phyloP scores from a whole-genome alignment of 2,329 filamentous ascomycete species.

The Ascosphaera acerosa region DNA sequence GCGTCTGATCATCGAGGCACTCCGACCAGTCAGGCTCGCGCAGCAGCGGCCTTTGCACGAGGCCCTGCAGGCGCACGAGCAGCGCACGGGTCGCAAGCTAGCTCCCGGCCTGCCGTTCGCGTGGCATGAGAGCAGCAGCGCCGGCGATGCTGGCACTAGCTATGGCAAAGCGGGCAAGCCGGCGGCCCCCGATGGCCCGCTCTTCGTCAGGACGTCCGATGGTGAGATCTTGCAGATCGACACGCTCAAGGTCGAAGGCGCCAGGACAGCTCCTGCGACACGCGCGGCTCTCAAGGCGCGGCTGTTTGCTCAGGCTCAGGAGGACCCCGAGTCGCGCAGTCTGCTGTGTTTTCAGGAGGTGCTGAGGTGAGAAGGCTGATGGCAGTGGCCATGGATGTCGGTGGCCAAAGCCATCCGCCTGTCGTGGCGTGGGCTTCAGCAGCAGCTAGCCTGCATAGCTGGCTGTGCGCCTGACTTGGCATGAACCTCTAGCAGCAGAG shows the following conservation, averaged over 20 bases:
- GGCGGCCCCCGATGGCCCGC: conserved; percentile 7
- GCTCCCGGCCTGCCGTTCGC: not conserved
- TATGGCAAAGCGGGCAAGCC: no score
- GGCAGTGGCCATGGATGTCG: no score
- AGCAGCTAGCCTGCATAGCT: no score
- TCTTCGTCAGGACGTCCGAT: conserved; percentile 17
- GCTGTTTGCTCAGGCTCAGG: conserved; percentile 12
- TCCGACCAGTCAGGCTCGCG: not conserved
- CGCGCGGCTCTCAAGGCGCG: conserved; percentile 17
- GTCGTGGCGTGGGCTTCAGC: no score
- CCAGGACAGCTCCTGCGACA: conserved; percentile 13
- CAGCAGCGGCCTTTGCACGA: not conserved
- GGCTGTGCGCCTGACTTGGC: no score
- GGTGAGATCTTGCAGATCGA: conserved; percentile 14
- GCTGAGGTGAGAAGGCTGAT: no score
- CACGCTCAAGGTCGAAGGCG: conserved; percentile 18
- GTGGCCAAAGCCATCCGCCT: no score
- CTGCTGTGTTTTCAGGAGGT: no score
- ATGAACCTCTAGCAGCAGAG: no score
- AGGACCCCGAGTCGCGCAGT: no score
- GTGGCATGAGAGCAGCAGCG: not conserved
- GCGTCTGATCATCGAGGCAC: not conserved
- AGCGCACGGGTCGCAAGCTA: not conserved
- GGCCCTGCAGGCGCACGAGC: not conserved
- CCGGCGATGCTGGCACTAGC: no score